Evolutionary conservation across 208 protist species (phyloP).

Genomic region (Crithidia bombi): DNA sequence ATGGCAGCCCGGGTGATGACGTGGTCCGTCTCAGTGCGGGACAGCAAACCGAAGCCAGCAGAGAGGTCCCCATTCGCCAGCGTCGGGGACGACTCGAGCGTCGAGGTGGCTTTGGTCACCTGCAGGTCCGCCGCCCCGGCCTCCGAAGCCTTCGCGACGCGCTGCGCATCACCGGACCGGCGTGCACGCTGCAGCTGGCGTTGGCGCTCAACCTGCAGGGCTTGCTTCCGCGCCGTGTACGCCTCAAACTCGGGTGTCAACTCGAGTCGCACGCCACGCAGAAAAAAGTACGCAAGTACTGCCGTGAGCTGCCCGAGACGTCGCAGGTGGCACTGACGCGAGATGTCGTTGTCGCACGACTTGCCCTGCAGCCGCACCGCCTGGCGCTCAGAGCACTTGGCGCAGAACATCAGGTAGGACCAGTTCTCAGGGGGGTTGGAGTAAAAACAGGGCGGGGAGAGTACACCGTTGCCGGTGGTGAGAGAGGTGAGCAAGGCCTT

Average conservation of each 20-base stretch:
- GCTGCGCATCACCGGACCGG: conserved; percentile 25
- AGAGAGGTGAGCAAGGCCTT: conserved; percentile 6
- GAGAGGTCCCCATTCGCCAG: conserved; percentile 3
- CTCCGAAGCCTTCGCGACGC: conserved; percentile 36
- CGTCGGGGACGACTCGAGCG: conserved; percentile 5
- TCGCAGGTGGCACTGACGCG: conserved; percentile 37
- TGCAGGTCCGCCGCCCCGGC: conserved; percentile 3
- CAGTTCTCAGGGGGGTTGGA: conserved; percentile 39
- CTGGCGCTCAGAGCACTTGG: conserved; percentile 38
- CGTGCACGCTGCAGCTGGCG: conserved; percentile 27
- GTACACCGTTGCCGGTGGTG: background rate
- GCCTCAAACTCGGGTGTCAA: conserved; percentile 30
- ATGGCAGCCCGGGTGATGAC: conserved; percentile 54
- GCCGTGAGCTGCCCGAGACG: conserved; percentile 55
- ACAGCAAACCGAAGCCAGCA: conserved; percentile 19
- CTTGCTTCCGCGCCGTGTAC: conserved; percentile 34
- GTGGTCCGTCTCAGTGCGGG: conserved; percentile 48
- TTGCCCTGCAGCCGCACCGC: conserved; percentile 35
- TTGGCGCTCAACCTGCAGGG: conserved; percentile 36
- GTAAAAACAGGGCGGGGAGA: conserved; percentile 38
- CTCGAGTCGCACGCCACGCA: conserved; percentile 43
- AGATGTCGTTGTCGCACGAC: conserved; percentile 44
- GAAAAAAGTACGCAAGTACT: conserved; percentile 49
- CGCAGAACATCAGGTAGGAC: conserved; percentile 64
- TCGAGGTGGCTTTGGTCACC: background rate